These are phyloP conservation scores for Liriodendron chinense DNA, from an alignment of 164 flowering plant genomes.

Conservation along the genomic window DNA sequence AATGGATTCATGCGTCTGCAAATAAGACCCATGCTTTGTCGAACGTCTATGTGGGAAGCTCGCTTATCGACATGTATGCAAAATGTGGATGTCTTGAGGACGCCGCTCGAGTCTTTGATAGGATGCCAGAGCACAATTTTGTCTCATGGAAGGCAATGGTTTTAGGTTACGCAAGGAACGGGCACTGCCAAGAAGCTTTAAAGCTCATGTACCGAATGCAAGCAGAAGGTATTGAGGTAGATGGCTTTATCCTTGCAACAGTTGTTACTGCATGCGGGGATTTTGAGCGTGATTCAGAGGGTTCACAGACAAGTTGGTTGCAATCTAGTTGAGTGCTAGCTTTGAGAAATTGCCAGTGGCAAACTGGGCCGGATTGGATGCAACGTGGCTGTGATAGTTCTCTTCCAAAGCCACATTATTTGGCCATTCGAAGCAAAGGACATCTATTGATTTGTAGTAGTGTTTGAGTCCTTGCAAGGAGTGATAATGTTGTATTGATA, in stretches of 20 bases:
- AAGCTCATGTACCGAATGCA: conserved; percentile 78
- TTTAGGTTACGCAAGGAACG: conserved; percentile 72
- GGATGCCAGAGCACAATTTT: conserved; percentile 65
- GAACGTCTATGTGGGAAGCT: conserved; percentile 76
- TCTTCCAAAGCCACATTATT: not conserved
- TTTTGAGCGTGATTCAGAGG: conserved; percentile 33
- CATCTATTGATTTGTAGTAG: not conserved
- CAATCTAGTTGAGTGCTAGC: not conserved
- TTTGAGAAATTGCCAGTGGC: not conserved
- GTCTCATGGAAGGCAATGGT: conserved; percentile 90
- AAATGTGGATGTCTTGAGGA: conserved; percentile 77
- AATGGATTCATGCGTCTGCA: conserved; percentile 58
- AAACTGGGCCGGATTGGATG: not conserved
- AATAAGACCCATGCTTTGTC: conserved; percentile 51
- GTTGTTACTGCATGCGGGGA: conserved; percentile 78
- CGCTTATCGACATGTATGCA: conserved; percentile 78
- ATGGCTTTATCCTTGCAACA: conserved; percentile 51
- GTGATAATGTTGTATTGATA: not conserved
- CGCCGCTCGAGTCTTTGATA: conserved; percentile 66
- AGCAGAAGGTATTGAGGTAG: conserved; percentile 69
- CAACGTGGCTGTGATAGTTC: not conserved
- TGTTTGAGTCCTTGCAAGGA: not conserved
- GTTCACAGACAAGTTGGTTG: conserved; percentile 12
- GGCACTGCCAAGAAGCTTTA: conserved; percentile 66
- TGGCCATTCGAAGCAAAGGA: not conserved